phyloP scores from a whole-genome alignment of 2,329 filamentous ascomycete species.

The Verticillium nonalfalfae region DNA sequence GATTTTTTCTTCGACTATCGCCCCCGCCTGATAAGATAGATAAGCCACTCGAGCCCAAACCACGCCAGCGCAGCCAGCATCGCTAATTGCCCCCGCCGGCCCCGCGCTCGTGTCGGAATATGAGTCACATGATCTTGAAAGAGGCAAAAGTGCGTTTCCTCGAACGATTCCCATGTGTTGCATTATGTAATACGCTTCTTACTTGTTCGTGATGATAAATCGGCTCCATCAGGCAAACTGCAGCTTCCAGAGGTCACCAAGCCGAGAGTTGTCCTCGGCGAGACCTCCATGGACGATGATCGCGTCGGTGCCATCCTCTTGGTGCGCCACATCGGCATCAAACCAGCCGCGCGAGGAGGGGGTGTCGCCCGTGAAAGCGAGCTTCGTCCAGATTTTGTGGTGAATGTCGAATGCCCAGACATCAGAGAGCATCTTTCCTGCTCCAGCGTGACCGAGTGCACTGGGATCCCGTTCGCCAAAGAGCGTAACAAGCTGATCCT shows the following conservation, averaged over 20 bases:
- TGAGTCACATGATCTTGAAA: neutral
- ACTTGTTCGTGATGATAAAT: neutral
- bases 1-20: neutral
- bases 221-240: neutral
- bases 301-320: constrained; percentile 6
- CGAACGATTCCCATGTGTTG: neutral
- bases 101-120: neutral
- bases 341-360: constrained; percentile 32
- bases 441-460: constrained; percentile 29
- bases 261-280: constrained; percentile 25
- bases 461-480: constrained; percentile 33
- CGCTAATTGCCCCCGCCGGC: neutral
- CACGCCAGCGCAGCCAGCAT: neutral
- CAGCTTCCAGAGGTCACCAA: constrained; percentile 32
- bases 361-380: constrained; percentile 12
- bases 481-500: constrained; percentile 24
- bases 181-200: neutral
- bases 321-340: constrained; percentile 22
- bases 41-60: neutral
- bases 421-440: constrained; percentile 31
- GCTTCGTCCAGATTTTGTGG: constrained; percentile 18
- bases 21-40: neutral
- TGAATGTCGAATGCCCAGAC: constrained; percentile 32
- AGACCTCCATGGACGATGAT: constrained; percentile 32
- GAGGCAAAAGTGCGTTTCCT: neutral